Conservation (phyloP, 2,329 filamentous ascomycete species). For the Cladophialophora bantiana region DNA sequence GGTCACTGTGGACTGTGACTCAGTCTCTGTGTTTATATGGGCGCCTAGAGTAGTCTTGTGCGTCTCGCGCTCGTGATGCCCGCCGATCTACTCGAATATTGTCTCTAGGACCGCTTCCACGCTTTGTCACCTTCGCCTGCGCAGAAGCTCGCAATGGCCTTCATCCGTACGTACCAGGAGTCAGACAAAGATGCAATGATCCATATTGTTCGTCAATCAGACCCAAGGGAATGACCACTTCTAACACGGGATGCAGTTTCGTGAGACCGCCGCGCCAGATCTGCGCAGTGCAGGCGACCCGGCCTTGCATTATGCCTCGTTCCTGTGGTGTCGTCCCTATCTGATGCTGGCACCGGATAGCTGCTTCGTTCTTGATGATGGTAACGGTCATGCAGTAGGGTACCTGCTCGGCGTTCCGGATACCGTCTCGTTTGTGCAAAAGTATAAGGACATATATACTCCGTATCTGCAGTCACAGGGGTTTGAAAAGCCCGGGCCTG, state of each 20-base stretch:
- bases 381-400: slow-evolving; percentile 34
- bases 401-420: slow-evolving; percentile 35
- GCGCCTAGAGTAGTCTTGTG: not conserved
- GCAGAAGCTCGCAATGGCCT: slow-evolving; percentile 26
- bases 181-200: slow-evolving; percentile 36
- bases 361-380: slow-evolving; percentile 39
- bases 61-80: not conserved
- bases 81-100: not conserved
- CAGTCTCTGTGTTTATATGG: not conserved
- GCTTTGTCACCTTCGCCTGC: not conserved
- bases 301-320: slow-evolving; percentile 33
- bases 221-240: not conserved
- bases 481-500: slow-evolving; percentile 27
- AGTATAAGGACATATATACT: slow-evolving; percentile 28
- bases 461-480: slow-evolving; percentile 28
- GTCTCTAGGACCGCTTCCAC: not conserved
- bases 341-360: slow-evolving; percentile 28
- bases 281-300: slow-evolving; percentile 28
- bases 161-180: slow-evolving; percentile 32
- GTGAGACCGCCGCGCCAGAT: slow-evolving; percentile 36
- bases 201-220: slow-evolving; percentile 29
- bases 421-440: slow-evolving; percentile 33
- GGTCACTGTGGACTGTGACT: not conserved
- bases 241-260: slow-evolving; percentile 29
- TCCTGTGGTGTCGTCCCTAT: slow-evolving; percentile 38